phyloP scores from a whole-genome alignment of 2,329 filamentous ascomycete genomes.

The Stagonosporopsis rhizophila region DNA sequence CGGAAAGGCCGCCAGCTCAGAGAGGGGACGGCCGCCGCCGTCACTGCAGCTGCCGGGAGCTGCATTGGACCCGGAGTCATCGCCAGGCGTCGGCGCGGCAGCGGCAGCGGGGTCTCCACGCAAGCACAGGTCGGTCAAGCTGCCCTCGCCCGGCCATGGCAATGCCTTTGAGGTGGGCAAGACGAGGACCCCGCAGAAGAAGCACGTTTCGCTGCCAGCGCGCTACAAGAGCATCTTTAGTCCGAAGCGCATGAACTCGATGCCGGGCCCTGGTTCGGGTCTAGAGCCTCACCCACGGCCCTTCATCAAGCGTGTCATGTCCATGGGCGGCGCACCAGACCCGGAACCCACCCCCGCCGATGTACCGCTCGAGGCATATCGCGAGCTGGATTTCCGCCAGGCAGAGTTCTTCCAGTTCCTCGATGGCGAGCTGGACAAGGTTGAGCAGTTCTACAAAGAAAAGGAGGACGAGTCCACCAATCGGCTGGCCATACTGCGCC shows the following conservation, averaged over 20 bases:
- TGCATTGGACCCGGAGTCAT: slow-evolving; percentile 58
- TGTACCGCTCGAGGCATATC: slow-evolving; percentile 62
- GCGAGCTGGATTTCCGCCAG: slow-evolving; percentile 74
- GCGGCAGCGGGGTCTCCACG: slow-evolving; percentile 21
- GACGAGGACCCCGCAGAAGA: slow-evolving; percentile 45
- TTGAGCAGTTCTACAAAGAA: slow-evolving; percentile 84
- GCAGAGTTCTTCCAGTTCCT: slow-evolving; percentile 88
- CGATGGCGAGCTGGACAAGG: slow-evolving; percentile 85
- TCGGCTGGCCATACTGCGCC: slow-evolving; percentile 72
- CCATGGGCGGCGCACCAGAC: slow-evolving; percentile 49
- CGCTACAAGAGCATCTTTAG: slow-evolving; percentile 48
- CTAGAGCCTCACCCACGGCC: slow-evolving; percentile 41
- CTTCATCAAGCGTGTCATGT: slow-evolving; percentile 52
- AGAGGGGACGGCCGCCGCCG: slow-evolving; percentile 44
- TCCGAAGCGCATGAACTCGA: slow-evolving; percentile 53
- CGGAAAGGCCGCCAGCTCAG: slow-evolving; percentile 16
- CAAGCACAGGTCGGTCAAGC: slow-evolving; percentile 28
- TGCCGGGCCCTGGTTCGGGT: slow-evolving; percentile 39
- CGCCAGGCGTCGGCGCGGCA: slow-evolving; percentile 27
- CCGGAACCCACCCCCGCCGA: slow-evolving; percentile 52
- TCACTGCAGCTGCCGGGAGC: slow-evolving; percentile 68
- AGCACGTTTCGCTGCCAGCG: slow-evolving; percentile 36
- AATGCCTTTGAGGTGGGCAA: slow-evolving; percentile 55
- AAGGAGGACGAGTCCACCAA: slow-evolving; percentile 87
- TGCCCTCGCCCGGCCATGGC: slow-evolving; percentile 35